Conservation (phyloP, 2,329 filamentous ascomycete genomes). For the Aspergillus sp. region DNA sequence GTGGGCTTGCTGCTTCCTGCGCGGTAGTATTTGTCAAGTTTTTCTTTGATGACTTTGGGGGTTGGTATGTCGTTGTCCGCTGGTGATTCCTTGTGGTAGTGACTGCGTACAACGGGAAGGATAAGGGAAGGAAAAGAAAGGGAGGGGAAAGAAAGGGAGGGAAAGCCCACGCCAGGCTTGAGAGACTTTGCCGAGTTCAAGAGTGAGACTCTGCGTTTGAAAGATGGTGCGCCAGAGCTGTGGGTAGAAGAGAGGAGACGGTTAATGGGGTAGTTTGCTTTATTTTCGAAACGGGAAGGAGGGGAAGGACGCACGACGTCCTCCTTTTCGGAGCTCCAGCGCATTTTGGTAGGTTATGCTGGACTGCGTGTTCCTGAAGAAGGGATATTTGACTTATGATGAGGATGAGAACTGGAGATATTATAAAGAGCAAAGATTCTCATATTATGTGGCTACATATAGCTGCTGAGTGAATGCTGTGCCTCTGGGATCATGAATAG, state of each 20-base stretch:
- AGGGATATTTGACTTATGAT: not conserved
- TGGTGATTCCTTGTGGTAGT: not conserved
- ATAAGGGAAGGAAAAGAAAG: not conserved
- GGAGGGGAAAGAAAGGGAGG: not conserved
- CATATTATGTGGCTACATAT: too few relatives aligned
- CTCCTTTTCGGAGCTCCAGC: not conserved
- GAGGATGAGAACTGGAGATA: too few relatives aligned
- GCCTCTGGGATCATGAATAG: too few relatives aligned
- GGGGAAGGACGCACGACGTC: not conserved
- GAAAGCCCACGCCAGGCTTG: slow-evolving; percentile 1
- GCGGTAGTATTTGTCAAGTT: slow-evolving; percentile 6
- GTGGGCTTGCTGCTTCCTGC: not conserved
- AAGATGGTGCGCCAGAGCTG: slow-evolving; percentile 13
- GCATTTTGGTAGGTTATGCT: not conserved
- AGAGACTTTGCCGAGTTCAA: slow-evolving; percentile 7
- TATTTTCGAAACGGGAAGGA: not conserved
- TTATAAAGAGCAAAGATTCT: too few relatives aligned
- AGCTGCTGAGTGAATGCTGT: too few relatives aligned
- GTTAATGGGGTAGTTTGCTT: not conserved
- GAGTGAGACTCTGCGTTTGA: slow-evolving; percentile 7
- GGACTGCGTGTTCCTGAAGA: not conserved
- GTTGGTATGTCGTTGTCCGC: slow-evolving; percentile 9
- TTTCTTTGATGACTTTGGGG: slow-evolving; percentile 8
- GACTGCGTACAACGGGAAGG: not conserved
- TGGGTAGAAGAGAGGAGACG: not conserved